Percentiles rank a stretch among this genome's conserved stretches.
phyloP scores from a whole-genome alignment of 2,329 filamentous ascomycete species.

The Penicillium sp. region DNA sequence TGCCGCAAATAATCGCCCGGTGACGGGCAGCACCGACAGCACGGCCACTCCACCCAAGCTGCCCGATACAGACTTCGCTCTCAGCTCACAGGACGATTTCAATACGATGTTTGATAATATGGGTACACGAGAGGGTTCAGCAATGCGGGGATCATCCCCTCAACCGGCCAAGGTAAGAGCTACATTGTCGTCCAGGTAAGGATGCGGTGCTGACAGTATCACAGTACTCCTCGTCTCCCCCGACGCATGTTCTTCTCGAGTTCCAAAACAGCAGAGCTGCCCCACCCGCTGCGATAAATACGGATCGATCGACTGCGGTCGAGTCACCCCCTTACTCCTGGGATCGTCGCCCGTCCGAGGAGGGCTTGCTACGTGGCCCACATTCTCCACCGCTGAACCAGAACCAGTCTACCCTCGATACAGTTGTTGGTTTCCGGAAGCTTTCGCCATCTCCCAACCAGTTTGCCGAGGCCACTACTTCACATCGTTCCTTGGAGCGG shows the following conservation, averaged over 20 bases:
- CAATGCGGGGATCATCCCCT: constrained; percentile 26
- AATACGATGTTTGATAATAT: constrained; percentile 53
- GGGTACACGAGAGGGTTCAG: constrained; percentile 34
- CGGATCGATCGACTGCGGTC: constrained; percentile 44
- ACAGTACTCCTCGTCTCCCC: constrained; percentile 26
- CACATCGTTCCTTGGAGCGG: constrained; percentile 34
- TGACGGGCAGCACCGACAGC: constrained; percentile 53
- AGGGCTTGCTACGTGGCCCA: constrained; percentile 47
- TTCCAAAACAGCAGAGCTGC: constrained; percentile 25
- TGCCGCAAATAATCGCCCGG: constrained; percentile 41
- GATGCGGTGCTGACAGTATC: constrained; percentile 18
- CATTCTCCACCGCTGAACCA: constrained; percentile 24
- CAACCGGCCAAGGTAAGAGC: constrained; percentile 22
- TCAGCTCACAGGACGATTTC: constrained; percentile 46
- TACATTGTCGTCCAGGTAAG: constrained; percentile 1
- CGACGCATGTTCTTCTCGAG: constrained; percentile 17
- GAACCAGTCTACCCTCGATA: constrained; percentile 15
- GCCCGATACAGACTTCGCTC: constrained; percentile 44
- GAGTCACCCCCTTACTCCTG: constrained; percentile 53
- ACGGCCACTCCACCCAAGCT: constrained; percentile 53
- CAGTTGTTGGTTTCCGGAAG: constrained; percentile 15
- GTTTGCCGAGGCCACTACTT: constrained; percentile 27
- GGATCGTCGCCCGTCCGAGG: constrained; percentile 52
- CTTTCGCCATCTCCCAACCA: constrained; percentile 24
- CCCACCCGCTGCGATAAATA: constrained; percentile 45